These are phyloP conservation scores for Ceratocystiopsis brevicomis DNA, from an alignment of 2,329 filamentous ascomycete species.

Conservation along the genomic window DNA sequence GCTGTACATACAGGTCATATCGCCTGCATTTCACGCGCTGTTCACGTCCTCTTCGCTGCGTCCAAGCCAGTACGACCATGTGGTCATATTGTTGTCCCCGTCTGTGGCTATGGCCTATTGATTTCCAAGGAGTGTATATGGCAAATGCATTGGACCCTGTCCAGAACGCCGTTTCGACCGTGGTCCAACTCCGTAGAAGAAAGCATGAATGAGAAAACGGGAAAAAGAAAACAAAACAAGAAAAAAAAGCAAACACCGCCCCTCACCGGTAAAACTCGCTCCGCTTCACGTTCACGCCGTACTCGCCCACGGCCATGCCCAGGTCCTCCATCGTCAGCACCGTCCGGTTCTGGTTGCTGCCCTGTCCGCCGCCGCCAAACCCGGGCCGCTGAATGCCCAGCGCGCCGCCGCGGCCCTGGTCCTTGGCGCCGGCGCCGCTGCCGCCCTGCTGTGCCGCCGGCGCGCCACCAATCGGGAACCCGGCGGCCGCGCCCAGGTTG, in stretches of 20 bases:
- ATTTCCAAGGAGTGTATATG: no score
- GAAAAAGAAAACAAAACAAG: conserved; percentile 1
- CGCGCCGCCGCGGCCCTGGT: conserved; percentile 38
- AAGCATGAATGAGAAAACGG: neutral
- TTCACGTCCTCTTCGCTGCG: no score
- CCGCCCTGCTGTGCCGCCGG: conserved; percentile 33
- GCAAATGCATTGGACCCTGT: neutral
- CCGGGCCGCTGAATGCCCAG: conserved; percentile 60
- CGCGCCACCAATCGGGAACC: conserved; percentile 22
- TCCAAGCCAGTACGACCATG: no score
- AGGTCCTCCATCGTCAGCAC: conserved; percentile 97
- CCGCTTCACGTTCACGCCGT: conserved; percentile 91
- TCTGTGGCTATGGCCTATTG: no score
- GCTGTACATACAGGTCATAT: no score
- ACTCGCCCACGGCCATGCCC: conserved; percentile 94
- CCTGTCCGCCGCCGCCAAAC: conserved; percentile 74
- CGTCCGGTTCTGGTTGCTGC: conserved; percentile 74
- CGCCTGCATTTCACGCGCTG: no score
- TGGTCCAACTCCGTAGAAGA: neutral
- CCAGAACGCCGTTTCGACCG: neutral
- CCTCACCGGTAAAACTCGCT: conserved; percentile 81
- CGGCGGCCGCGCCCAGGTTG: conserved; percentile 50
- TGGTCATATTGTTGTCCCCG: no score
- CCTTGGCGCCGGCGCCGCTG: conserved; percentile 22
- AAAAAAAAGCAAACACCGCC: neutral